Evolutionary conservation across 129 eudicot genomes (phyloP).

Genomic region (Scalesia atractyloides): DNA sequence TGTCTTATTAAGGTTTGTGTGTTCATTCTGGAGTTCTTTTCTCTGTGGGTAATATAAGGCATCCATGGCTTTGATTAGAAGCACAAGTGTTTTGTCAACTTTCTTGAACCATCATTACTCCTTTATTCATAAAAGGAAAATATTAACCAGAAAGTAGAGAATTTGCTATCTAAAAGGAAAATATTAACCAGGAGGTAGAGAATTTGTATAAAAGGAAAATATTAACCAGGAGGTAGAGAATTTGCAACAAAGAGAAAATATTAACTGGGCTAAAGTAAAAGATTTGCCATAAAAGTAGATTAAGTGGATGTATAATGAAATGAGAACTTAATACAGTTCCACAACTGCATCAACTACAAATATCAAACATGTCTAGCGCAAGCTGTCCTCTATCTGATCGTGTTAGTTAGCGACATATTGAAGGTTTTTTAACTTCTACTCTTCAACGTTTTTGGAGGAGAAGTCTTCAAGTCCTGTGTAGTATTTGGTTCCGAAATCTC

Average conservation of each 20-base stretch:
- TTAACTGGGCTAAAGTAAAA: neutral
- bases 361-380: too few species aligned
- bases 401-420: too few species aligned
- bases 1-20: neutral
- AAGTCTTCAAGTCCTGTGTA: too few species aligned
- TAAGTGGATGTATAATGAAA: too few species aligned
- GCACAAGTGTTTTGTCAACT: neutral
- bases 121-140: neutral
- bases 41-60: neutral
- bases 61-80: neutral
- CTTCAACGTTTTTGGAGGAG: too few species aligned
- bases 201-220: neutral
- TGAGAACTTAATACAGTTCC: too few species aligned
- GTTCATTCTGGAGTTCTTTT: neutral
- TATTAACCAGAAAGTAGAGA: neutral
- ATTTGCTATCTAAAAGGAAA: neutral
- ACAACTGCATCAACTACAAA: too few species aligned
- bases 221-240: neutral
- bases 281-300: neutral
- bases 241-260: neutral
- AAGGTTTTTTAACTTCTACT: too few species aligned
- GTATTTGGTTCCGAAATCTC: too few species aligned
- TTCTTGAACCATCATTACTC: neutral
- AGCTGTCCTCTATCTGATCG: too few species aligned
- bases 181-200: neutral